Base-by-base conservation (phyloP, 164 flowering plant genomes). In the Stephania cephalantha region DNA sequence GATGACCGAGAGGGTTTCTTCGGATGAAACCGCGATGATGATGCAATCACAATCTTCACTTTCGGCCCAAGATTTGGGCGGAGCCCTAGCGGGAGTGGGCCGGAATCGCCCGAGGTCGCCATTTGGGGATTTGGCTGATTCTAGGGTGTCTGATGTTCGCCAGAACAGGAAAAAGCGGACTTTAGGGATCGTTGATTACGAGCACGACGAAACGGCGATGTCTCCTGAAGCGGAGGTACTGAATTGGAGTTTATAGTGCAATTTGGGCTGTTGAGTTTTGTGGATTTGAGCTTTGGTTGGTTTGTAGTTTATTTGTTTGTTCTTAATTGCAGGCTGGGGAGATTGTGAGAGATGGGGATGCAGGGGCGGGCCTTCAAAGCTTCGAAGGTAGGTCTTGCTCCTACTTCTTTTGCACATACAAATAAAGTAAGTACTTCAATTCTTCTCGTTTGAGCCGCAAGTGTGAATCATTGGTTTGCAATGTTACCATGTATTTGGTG, bases 171-270 rank as follows among this genome's bases (percentile, higher is more conserved):
- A 82, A 69, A 85, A 78, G 70, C 79, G 78, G 31, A 72, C 81
- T 69, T 75, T 86, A 12, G 79, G 86, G 4, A 91, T 93, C 70
- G 98, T 91, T 3, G 98, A 90, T 79, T 90, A 93, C 63, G 98
- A 86, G 1, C 98, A 91, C 15, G 98, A 93, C 70, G 98, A 91
- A 74, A 84, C 83, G 9, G 91, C 91, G n/a, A 83, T 89, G 93
- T 93, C 98, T 30, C 98, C 98, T 45, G 98, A 91, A 73, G 83
- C 91, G 58, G 98, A 93, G 95, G 98, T 91, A 79, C 73, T 13
- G 29, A 17, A 52, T 66, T 15, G 25, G 5, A 18, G 5, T 31
- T 72, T 2, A 42, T 42, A 7, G 30, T 73, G 35, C 18, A 17
- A 50, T 25, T 71, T 48, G 20, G 20, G 64, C 20, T 58, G 64